Percentiles rank a stretch among this genome's conserved stretches.
Evolutionary conservation across 768 basidiomycete species (phyloP).

Genomic region (Tulasnella sp.): DNA sequence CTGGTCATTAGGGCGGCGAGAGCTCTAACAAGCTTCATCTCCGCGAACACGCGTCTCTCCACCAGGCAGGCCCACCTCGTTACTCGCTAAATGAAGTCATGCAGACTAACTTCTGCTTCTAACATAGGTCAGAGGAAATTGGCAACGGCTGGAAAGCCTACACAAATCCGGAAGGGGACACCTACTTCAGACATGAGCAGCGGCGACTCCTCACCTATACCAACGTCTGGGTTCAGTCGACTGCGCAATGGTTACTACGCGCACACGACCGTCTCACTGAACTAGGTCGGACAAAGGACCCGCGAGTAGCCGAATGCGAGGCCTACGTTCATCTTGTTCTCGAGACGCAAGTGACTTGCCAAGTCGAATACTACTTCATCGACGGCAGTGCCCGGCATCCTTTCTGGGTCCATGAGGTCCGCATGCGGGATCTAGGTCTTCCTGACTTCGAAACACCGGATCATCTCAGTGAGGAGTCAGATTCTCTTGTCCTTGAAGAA

Average conservation of each 20-base stretch:
- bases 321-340: not conserved
- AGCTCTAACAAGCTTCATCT: not conserved
- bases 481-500: not conserved
- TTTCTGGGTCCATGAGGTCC: conserved; percentile 15
- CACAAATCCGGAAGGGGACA: not conserved
- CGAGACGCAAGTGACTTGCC: not conserved
- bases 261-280: not conserved
- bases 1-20: too few species aligned
- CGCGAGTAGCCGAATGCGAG: not conserved
- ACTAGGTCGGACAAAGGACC: not conserved
- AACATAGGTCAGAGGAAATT: not conserved
- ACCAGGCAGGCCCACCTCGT: not conserved
- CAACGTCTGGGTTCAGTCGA: not conserved
- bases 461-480: not conserved
- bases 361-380: conserved; percentile 11
- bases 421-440: not conserved
- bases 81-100: not conserved
- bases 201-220: not conserved
- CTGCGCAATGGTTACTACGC: not conserved
- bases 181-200: not conserved
- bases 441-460: not conserved
- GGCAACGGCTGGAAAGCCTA: not conserved
- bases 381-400: not conserved
- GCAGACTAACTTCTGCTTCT: not conserved
- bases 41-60: not conserved